These are phyloP conservation scores for Gossypium herbaceum DNA, from an alignment of 345 rosid species.

Conservation along the genomic window DNA sequence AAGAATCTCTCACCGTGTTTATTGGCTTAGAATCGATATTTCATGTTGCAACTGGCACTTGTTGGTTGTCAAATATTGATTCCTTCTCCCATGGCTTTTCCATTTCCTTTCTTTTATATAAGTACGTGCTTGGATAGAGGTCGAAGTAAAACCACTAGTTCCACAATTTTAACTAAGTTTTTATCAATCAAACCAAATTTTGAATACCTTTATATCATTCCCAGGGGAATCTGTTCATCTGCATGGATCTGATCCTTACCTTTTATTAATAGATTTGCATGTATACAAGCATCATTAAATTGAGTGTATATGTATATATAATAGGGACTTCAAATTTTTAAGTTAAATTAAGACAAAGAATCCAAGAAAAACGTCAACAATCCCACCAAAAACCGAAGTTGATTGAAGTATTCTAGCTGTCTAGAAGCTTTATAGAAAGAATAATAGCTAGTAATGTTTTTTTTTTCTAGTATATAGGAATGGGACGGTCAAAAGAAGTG, in stretches of 20 bases:
- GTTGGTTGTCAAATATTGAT: not conserved
- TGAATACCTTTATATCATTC: not conserved
- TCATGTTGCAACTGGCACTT: conserved; percentile 2
- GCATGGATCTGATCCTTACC: not conserved
- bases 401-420: not conserved
- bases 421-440: conserved; percentile 9
- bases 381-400: conserved; percentile 17
- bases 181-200: not conserved
- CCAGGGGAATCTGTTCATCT: not conserved
- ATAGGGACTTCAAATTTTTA: not conserved
- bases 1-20: not conserved
- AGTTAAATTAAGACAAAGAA: conserved; percentile 18
- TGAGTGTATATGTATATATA: not conserved
- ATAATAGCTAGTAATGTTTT: not conserved
- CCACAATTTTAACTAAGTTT: not conserved
- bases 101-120: not conserved
- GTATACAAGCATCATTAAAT: too few relatives aligned
- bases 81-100: not conserved
- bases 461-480: not conserved
- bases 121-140: not conserved
- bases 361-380: conserved; percentile 45
- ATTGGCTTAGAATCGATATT: not conserved
- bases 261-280: not conserved
- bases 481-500: conserved; percentile 7
- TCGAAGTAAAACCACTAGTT: not conserved